These are phyloP conservation scores for Penicillium psychrofluorescens DNA, from an alignment of 495 filamentous ascomycete species.

Conservation along the genomic window DNA sequence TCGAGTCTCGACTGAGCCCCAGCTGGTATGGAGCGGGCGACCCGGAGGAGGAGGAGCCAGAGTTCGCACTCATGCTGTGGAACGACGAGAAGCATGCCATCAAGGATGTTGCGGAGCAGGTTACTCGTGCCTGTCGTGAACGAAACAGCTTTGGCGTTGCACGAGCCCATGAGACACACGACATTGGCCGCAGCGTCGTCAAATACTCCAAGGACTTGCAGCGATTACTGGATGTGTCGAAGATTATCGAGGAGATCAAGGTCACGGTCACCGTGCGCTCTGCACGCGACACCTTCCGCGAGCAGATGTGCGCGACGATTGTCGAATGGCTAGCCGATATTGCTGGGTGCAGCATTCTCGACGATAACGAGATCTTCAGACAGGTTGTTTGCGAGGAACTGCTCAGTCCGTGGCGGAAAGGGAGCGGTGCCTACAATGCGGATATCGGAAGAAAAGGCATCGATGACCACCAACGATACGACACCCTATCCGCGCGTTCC, in stretches of 20 bases:
- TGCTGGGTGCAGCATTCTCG: constrained; percentile 76
- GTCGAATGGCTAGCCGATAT: constrained; percentile 95
- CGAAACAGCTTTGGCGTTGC: constrained; percentile 56
- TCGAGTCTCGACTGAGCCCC: constrained; percentile 63
- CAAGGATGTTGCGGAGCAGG: constrained; percentile 80
- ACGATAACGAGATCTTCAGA: constrained; percentile 71
- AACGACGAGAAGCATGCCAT: constrained; percentile 99
- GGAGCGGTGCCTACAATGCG: constrained; percentile 77
- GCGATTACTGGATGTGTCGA: constrained; percentile 64
- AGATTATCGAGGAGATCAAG: constrained; percentile 88
- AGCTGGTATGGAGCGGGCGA: constrained; percentile 65
- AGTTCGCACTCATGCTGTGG: constrained; percentile 88
- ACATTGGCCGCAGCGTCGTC: constrained; percentile 76
- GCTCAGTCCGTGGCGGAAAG: constrained; percentile 75
- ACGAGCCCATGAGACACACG: constrained; percentile 82
- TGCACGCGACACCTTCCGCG: constrained; percentile 86
- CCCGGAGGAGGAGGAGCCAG: constrained; percentile 47
- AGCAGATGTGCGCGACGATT: constrained; percentile 98
- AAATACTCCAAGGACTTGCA: constrained; percentile 65
- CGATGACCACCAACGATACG: constrained; percentile 70
- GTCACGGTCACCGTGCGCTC: constrained; percentile 93
- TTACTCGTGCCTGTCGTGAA: constrained; percentile 80
- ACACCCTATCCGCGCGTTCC: constrained; percentile 25
- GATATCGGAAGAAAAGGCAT: constrained; percentile 80
- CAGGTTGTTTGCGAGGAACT: constrained; percentile 84